Evolutionary conservation across 116 monocot genomes (phyloP), one percentile per base, ranked within the genome.

Genomic region (Trichopus zeylanicus): DNA sequence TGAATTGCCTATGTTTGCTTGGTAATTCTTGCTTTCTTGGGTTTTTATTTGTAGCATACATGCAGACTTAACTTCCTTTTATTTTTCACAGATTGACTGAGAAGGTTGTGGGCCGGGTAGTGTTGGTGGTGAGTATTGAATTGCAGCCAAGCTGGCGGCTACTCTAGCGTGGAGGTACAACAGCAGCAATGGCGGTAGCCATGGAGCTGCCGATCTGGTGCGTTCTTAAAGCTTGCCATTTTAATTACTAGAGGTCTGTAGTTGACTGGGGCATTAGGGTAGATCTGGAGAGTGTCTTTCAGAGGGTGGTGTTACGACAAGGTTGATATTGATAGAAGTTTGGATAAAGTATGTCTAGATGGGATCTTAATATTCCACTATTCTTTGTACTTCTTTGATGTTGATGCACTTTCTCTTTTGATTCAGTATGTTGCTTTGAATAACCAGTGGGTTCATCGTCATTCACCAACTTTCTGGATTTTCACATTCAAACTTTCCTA

Each of bases 181-280:
- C 3, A 31, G 63, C 56, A 77, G 55, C 70, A 88, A 88, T 76
- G 77, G 88, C 39, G 56, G 68, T 61, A 70, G 67, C 74, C 76
- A 82, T 74, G 82, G 71, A 65, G 68, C 71, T 71, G 20, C 74
- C 30, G 89, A 89, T 64, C 61, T 89, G 83, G 89, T 89, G 62
- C 42, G 67, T 61, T 66, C 12, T 3, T 42, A n/a, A 42, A 42
- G 13, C 18, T 4, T 42, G 2, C 18, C 42, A 13, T 13, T n/a
- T 42, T 42, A n/a, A n/a, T 2, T 13, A 16, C 42, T 42, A 18
- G n/a, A 42, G 42, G n/a, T 42, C 18, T 42, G 3, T 42, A 42
- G n/a, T 42, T 13, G 12, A 42, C 42, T 42, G 42, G 2, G 10
- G n/a, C n/a, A 16, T 42, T 42, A 42, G 4, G 3, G 42, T n/a